Evolutionary conservation across 306 rosid species (phyloP).

Genomic region (Acacia crassicarpa): DNA sequence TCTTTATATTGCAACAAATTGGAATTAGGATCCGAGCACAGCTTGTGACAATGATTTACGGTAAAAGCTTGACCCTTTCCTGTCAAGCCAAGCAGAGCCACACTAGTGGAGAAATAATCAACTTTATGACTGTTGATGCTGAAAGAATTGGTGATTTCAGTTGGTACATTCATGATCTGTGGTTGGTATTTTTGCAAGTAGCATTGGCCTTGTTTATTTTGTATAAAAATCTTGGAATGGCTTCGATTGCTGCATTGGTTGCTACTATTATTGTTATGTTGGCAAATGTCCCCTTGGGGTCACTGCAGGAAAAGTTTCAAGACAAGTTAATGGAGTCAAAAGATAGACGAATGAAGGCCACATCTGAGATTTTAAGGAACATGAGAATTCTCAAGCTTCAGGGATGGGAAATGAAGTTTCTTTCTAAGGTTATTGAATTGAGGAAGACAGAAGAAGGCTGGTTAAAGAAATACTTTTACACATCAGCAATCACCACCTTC

Average conservation of each 20-base stretch:
- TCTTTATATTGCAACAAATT: constrained; percentile 44
- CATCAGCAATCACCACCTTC: constrained; percentile 36
- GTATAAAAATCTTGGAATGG: constrained; percentile 53
- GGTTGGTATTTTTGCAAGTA: constrained; percentile 47
- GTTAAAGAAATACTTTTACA: constrained; percentile 47
- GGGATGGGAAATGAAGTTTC: constrained; percentile 76
- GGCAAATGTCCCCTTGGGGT: constrained; percentile 53
- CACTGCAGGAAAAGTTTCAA: constrained; percentile 47
- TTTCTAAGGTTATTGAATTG: constrained; percentile 40
- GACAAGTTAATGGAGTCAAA: constrained; percentile 56
- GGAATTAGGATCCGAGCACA: constrained; percentile 45
- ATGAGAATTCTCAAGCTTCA: constrained; percentile 67
- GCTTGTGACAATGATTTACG: constrained; percentile 41
- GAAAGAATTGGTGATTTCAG: constrained; percentile 47
- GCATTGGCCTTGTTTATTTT: constrained; percentile 43
- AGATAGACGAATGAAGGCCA: constrained; percentile 60
- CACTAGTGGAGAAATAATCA: constrained; percentile 56
- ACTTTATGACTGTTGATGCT: constrained; percentile 58
- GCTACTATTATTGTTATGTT: constrained; percentile 51
- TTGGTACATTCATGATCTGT: constrained; percentile 46
- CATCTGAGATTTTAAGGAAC: constrained; percentile 64
- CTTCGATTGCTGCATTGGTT: constrained; percentile 47
- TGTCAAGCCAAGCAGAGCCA: constrained; percentile 46
- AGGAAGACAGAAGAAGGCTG: constrained; percentile 49
- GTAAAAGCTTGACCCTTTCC: constrained; percentile 43